Base-by-base conservation (phyloP, 371 early-diverging fungal species). In the Lichtheimia corymbifera region DNA sequence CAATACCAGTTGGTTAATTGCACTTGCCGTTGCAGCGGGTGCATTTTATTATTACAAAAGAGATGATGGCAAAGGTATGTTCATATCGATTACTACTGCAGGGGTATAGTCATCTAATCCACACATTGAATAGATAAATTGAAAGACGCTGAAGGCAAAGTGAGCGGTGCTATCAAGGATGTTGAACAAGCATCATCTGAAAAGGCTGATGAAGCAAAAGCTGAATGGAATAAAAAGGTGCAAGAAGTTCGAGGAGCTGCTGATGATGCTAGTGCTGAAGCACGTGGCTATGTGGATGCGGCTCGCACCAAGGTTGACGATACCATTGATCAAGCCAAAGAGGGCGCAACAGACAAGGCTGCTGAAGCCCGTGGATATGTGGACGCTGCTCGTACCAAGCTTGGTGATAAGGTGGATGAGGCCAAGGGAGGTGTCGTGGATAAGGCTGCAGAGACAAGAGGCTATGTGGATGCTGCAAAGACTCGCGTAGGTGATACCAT, bases 401-500 rank as follows among this genome's bases (percentile, higher is more conserved):
- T 35, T 7, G 30, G 42, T 22, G 51, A 51, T 22, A 17, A 59
- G 17, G 42, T 45, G 7, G 54, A 53, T 45, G 44, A 53, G 9
- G 62, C 55, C 44, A 61, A 61, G 50, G 49, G 28, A 17, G 40
- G 5, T 12, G 58, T 30, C 11, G 49, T 17, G 12, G 49, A 61
- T 18, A 55, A 45, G 30, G 62, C 59, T 35, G 11, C 53, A 13
- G 55, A 61, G 40, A 41, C 62, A n/a, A 47, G 27, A 9, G 54
- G 61, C 13, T 44, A 61, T 49, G 43, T 61, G 5, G 61, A 53
- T 20, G 53, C 61, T 28, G 52, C 43, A 20, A 52, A 61, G 41
- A 53, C 41, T 22, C 28, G 53, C n/a, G 61, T 40, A 3, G 30
- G 54, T 53, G 61, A 61, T 14, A 24, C 45, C 25, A 44, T 53